Evolutionary conservation across 164 flowering plant species (phyloP).

Genomic region (Houttuynia cordata): DNA sequence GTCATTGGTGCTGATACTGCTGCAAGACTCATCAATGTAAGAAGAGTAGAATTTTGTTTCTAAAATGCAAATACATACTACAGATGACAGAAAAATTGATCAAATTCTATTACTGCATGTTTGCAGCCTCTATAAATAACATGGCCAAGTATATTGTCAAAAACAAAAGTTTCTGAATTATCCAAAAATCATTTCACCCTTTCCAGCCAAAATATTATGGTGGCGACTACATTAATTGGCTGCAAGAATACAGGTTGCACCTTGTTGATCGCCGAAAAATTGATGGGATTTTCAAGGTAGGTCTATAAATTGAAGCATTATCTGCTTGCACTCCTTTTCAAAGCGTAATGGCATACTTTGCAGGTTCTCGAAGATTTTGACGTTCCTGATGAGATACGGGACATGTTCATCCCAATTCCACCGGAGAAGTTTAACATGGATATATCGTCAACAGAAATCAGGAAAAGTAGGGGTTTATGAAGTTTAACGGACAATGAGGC

Average conservation of each 20-base stretch:
- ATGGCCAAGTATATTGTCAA: no score
- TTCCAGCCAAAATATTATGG: conserved; percentile 79
- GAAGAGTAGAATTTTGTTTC: conserved; percentile 5
- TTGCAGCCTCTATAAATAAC: no score
- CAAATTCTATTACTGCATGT: no score
- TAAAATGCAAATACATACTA: no score
- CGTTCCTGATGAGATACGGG: conserved; percentile 56
- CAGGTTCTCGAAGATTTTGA: conserved; percentile 89
- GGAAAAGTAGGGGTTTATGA: conserved; percentile 30
- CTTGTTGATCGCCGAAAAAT: conserved; percentile 83
- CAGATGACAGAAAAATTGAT: no score
- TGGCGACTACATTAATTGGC: conserved; percentile 44
- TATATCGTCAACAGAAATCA: conserved; percentile 74
- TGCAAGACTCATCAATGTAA: conserved; percentile 78
- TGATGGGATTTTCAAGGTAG: conserved; percentile 73
- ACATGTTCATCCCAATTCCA: conserved; percentile 81
- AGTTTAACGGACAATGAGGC: not conserved
- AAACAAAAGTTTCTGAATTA: not conserved
- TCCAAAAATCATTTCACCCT: not conserved
- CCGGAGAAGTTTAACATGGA: conserved; percentile 72
- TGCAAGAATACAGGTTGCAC: conserved; percentile 70
- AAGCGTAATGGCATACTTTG: not conserved
- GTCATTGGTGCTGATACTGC: conserved; percentile 96
- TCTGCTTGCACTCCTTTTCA: not conserved
- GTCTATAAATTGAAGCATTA: not conserved